phyloP scores from a whole-genome alignment of 2,329 filamentous ascomycete species.

The Botryosphaeria dothidea region DNA sequence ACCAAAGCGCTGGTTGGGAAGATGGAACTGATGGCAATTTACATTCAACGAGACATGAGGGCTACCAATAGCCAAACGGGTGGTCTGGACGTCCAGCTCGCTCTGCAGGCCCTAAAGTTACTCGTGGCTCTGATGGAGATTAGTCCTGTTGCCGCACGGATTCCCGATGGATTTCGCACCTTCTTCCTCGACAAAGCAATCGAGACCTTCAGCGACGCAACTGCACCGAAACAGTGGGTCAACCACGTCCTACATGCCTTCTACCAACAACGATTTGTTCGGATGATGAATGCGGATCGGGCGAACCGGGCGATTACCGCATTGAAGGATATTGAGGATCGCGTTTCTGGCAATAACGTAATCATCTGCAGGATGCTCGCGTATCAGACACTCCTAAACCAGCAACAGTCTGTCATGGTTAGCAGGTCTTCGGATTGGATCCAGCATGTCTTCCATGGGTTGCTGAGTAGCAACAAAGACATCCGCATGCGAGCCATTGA shows the following conservation, averaged over 20 bases:
- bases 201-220: constrained; percentile 66
- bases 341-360: constrained; percentile 78
- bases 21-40: constrained; percentile 75
- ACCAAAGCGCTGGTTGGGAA: constrained; percentile 58
- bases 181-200: constrained; percentile 83
- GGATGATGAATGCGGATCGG: constrained; percentile 71
- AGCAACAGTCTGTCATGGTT: constrained; percentile 70
- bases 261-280: constrained; percentile 77
- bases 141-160: constrained; percentile 65
- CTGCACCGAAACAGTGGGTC: constrained; percentile 73
- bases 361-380: constrained; percentile 74
- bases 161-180: constrained; percentile 76
- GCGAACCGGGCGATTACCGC: constrained; percentile 69
- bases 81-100: constrained; percentile 66
- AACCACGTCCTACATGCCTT: constrained; percentile 75
- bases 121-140: constrained; percentile 77
- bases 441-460: constrained; percentile 75
- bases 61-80: constrained; percentile 58
- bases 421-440: constrained; percentile 74
- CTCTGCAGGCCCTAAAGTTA: constrained; percentile 76
- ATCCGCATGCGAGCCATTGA: constrained; percentile 73
- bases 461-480: constrained; percentile 77
- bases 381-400: constrained; percentile 74
- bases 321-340: constrained; percentile 71
- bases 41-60: constrained; percentile 74